Evolutionary conservation across 129 eudicot genomes (phyloP), one percentile per base, ranked within the genome.

Genomic region (Centrapalus pauciflorus): DNA sequence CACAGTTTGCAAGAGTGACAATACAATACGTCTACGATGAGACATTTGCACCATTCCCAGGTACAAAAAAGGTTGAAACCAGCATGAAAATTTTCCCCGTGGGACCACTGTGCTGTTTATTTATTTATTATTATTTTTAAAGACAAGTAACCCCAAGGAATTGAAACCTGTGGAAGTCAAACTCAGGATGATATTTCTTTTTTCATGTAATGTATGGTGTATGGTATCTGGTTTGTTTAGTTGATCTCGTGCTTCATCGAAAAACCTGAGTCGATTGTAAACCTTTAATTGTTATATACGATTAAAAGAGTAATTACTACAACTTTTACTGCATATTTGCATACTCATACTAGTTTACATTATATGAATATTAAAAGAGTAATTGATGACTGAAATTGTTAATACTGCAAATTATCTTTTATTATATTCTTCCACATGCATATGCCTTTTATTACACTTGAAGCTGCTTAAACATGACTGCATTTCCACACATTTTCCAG

Each of bases 401-500:
- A 11, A 61, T 51, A 21, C 19, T 30, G 10, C 41, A 54, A 48
- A 32, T n/a, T 13, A 13, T 48, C 30, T 12, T 40, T 21, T 20
- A 10, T 20, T 5, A 4, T 33, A 45, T 59, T 40, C 7, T 3
- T 3, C 30, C 55, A 77, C 82, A 71, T 77, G 73, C 77, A 64
- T 61, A 69, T 69, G 55, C 77, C 67, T 77, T 71, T 71, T 13
- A 77, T 77, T 77, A 71, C 73, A 33, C 12, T 45, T 58, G 64
- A 71, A 77, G 82, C 62, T 56, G 73, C 67, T 71, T 74, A 40
- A 74, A 74, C 41, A 56, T 20, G 79, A 55, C 79, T 74, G 26
- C 72, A 55, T 54, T 55, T 3, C 49, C 2, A 7, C n/a, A 17
- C 49, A 21, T 56, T 29, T 63, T 54, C 11, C 5, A 13, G 16